phyloP scores from a whole-genome alignment of 805 yeast species.

The Sugiyamaella qingdaonensis region DNA sequence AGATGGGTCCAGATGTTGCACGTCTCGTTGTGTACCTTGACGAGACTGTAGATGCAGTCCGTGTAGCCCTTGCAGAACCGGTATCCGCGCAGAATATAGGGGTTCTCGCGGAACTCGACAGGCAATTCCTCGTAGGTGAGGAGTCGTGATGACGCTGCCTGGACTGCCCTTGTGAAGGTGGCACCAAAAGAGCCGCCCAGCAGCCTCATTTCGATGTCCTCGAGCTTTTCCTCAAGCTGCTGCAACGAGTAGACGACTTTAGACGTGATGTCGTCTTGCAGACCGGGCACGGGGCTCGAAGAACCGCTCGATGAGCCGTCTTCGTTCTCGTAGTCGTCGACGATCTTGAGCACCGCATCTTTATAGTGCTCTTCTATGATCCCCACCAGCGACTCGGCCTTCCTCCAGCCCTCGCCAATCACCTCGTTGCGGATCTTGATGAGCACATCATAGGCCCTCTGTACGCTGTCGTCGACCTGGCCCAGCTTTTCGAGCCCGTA shows the following conservation, averaged over 20 bases:
- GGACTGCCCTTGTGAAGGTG: conserved; percentile 22
- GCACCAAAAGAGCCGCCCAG: conserved; percentile 10
- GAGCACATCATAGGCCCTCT: conserved; percentile 26
- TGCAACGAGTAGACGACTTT: conserved; percentile 28
- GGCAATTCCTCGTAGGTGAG: conserved; percentile 86
- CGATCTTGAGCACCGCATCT: conserved; percentile 15
- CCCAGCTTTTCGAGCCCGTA: conserved; percentile 28
- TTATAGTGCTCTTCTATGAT: conserved; percentile 29
- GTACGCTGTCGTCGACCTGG: conserved; percentile 31
- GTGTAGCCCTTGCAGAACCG: conserved; percentile 66
- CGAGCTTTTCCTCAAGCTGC: conserved; percentile 32
- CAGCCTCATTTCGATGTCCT: conserved; percentile 31
- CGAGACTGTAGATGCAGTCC: conserved; percentile 57
- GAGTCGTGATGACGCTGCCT: conserved; percentile 38
- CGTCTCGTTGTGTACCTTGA: conserved; percentile 76
- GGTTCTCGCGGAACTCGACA: conserved; percentile 88
- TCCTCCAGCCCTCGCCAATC: conserved; percentile 30
- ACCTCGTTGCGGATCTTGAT: conserved; percentile 30
- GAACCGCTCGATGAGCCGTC: background rate
- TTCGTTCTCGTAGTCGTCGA: conserved; percentile 8
- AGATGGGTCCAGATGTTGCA: conserved; percentile 93
- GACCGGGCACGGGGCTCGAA: background rate
- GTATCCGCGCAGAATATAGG: conserved; percentile 79
- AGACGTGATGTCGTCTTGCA: conserved; percentile 2
- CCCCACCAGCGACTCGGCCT: conserved; percentile 32